A percentile compares a stretch with the other conserved stretches of the same genome.
Conservation (phyloP, 176 grass and related monocot species). For the Carex pumila region DNA sequence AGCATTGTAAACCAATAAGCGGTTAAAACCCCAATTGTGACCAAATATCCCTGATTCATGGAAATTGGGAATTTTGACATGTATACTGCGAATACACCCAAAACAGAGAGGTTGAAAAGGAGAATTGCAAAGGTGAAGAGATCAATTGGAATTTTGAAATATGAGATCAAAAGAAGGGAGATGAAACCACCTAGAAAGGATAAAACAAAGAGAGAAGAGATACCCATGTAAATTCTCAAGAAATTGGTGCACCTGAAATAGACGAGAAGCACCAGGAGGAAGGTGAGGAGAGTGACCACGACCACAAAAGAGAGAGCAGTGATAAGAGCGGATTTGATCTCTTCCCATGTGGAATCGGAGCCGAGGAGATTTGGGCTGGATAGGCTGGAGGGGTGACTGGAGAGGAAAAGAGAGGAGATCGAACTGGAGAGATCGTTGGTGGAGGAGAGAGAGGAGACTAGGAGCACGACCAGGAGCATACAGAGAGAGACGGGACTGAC, state of each 20-base stretch:
- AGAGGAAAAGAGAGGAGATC: slow-evolving; percentile 20
- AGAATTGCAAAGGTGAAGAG: slow-evolving; percentile 53
- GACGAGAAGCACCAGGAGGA: slow-evolving; percentile 86
- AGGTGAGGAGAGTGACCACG: slow-evolving; percentile 62
- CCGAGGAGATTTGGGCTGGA: neutral
- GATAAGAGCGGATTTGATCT: slow-evolving; percentile 51
- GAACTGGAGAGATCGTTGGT: slow-evolving; percentile 9
- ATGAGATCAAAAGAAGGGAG: slow-evolving; percentile 44
- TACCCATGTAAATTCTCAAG: slow-evolving; percentile 68
- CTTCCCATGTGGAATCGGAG: slow-evolving; percentile 32
- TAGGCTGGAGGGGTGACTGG: slow-evolving; percentile 16
- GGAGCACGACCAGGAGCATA: slow-evolving; percentile 92
- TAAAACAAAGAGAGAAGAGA: slow-evolving; percentile 67
- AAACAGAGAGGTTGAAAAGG: slow-evolving; percentile 62
- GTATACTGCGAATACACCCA: slow-evolving; percentile 50
- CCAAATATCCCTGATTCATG: slow-evolving; percentile 69
- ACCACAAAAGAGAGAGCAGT: slow-evolving; percentile 52
- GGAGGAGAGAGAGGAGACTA: slow-evolving; percentile 65
- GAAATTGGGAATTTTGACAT: slow-evolving; percentile 67
- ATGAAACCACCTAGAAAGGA: slow-evolving; percentile 63
- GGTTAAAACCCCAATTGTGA: slow-evolving; percentile 66
- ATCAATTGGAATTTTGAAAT: slow-evolving; percentile 66
- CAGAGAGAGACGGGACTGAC: slow-evolving; percentile 77
- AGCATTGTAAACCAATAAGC: slow-evolving; percentile 93
- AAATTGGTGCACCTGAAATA: slow-evolving; percentile 73